These are phyloP conservation scores for Petasospora rhodanensis DNA, from an alignment of 1,139 yeast species.

Conservation along the genomic window DNA sequence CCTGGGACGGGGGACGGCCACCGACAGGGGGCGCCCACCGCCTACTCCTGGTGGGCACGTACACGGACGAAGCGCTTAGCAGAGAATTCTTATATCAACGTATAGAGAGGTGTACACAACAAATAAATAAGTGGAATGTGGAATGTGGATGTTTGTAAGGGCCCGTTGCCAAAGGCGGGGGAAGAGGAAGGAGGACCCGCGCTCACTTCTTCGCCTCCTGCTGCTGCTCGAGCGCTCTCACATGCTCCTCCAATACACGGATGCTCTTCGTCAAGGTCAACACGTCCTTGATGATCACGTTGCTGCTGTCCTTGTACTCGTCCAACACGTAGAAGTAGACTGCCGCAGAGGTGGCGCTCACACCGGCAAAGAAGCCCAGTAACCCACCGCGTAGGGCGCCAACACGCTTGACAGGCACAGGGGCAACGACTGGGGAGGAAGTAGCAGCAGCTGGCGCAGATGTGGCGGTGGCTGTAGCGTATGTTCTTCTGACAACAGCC, in stretches of 20 bases:
- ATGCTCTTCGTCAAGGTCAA: constrained; percentile 66
- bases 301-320: constrained; percentile 69
- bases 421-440: constrained; percentile 1
- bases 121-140: too few relatives aligned
- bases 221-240: constrained; percentile 46
- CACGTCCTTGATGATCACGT: constrained; percentile 71
- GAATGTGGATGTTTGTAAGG: too few relatives aligned
- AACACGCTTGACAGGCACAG: constrained; percentile 34
- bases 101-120: too few relatives aligned
- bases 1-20: too few relatives aligned
- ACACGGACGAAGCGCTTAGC: too few relatives aligned
- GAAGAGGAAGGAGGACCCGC: too few relatives aligned
- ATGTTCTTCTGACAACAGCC: not conserved
- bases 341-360: constrained; percentile 66
- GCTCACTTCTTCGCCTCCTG: constrained; percentile 4
- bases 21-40: too few relatives aligned
- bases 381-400: constrained; percentile 68
- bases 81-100: too few relatives aligned
- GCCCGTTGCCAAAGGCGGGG: too few relatives aligned
- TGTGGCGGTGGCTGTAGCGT: constrained; percentile 29
- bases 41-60: too few relatives aligned
- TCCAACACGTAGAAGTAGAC: constrained; percentile 77
- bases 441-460: constrained; percentile 21
- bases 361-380: constrained; percentile 75
- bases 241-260: constrained; percentile 61